Conservation (phyloP, 805 yeast genomes). For the Pichia cephalocereana region DNA sequence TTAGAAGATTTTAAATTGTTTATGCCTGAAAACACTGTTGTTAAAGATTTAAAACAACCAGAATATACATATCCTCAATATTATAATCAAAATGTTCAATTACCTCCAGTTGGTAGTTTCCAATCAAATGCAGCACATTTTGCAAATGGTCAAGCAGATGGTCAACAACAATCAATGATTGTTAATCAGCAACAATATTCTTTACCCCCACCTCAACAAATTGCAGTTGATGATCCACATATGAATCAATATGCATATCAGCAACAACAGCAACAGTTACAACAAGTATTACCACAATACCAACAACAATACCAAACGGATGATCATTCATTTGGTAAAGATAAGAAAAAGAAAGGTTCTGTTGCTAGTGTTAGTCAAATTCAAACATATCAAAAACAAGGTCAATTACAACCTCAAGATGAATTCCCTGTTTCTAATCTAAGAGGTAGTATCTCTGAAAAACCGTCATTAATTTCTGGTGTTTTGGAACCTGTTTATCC, state of each 20-base stretch:
- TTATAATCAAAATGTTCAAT: constrained; percentile 31
- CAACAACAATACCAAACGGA: constrained; percentile 8
- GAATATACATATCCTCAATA: constrained; percentile 14
- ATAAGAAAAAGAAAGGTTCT: constrained; percentile 21
- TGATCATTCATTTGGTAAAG: constrained; percentile 9
- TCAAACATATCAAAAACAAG: constrained; percentile 9
- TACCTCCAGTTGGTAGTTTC: constrained; percentile 86
- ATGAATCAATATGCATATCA: neutral
- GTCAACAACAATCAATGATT: neutral
- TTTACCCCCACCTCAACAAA: neutral
- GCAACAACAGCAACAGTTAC: constrained; percentile 5
- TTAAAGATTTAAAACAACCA: constrained; percentile 20
- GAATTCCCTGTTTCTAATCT: constrained; percentile 43
- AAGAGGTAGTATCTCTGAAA: constrained; percentile 28
- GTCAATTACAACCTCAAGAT: constrained; percentile 23
- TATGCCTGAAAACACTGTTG: constrained; percentile 64
- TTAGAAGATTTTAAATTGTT: constrained; percentile 92
- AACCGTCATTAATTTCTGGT: constrained; percentile 73
- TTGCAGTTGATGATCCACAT: neutral
- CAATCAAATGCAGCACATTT: constrained; percentile 39
- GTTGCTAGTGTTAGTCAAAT: constrained; percentile 13
- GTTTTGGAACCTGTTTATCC: constrained; percentile 74
- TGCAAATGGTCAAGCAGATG: constrained; percentile 8
- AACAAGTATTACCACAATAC: constrained; percentile 5
- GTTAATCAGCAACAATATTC: constrained; percentile 2